Conservation (phyloP, 2,329 filamentous ascomycete genomes). For the Paraconiothyrium sp. region DNA sequence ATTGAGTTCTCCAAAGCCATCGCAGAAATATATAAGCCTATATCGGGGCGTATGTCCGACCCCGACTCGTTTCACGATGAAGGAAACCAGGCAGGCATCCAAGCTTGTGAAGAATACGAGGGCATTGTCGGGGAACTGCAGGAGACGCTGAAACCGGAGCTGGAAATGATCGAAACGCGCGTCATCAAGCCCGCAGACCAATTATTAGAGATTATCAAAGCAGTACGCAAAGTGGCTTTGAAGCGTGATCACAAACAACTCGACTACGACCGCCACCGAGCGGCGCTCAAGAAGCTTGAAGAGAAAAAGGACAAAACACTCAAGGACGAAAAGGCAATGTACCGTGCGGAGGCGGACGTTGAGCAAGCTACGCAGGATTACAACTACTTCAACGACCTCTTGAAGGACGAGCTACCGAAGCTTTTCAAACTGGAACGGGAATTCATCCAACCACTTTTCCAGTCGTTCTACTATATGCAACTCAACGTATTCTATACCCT, state of each 20-base stretch:
- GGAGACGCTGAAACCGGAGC: slow-evolving; percentile 85
- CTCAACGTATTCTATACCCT: slow-evolving; percentile 99
- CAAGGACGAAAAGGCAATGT: slow-evolving; percentile 97
- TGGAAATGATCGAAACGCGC: slow-evolving; percentile 96
- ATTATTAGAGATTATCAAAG: slow-evolving; percentile 92
- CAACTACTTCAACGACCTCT: slow-evolving; percentile 96
- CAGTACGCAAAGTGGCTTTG: slow-evolving; percentile 84
- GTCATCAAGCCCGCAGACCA: slow-evolving; percentile 94
- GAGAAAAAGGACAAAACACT: slow-evolving; percentile 97
- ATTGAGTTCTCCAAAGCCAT: slow-evolving; percentile 98
- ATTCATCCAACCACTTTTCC: slow-evolving; percentile 96
- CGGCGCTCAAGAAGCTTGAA: slow-evolving; percentile 88
- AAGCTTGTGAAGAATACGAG: slow-evolving; percentile 96
- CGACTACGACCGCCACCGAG: slow-evolving; percentile 89
- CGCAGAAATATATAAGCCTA: slow-evolving; percentile 97
- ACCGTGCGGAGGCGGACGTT: slow-evolving; percentile 91
- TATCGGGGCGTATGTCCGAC: slow-evolving; percentile 94
- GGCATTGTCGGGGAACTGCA: slow-evolving; percentile 88
- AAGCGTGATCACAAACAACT: slow-evolving; percentile 98
- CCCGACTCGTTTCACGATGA: slow-evolving; percentile 82
- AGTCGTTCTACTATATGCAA: slow-evolving; percentile 99
- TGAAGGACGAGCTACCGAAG: slow-evolving; percentile 95
- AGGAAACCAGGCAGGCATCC: slow-evolving; percentile 91
- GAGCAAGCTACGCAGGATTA: slow-evolving; percentile 94
- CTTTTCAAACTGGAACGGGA: slow-evolving; percentile 89